A percentile compares a stretch with the other conserved stretches of the same genome.
Evolutionary conservation across 306 rosid species (phyloP).

Genomic region (Ochetophila trinervis): DNA sequence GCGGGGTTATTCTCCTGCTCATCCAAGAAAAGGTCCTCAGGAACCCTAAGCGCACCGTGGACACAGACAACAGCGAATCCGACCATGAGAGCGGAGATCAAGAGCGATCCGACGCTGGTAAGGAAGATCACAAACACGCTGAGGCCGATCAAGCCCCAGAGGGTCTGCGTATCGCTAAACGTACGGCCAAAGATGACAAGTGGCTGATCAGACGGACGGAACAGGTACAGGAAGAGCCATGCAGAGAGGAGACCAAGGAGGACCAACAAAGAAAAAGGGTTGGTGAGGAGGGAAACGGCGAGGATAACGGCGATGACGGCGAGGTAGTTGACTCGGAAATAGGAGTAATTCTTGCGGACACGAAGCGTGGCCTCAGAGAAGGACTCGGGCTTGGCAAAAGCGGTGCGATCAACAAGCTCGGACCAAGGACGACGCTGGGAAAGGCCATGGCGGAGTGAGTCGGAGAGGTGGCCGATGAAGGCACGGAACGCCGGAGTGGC

Average conservation of each 20-base stretch:
- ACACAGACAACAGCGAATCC: constrained; percentile 57
- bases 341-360: constrained; percentile 76
- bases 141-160: constrained; percentile 45
- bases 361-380: constrained; percentile 82
- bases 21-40: constrained; percentile 89
- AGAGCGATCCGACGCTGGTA: constrained; percentile 79
- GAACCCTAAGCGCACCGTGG: constrained; percentile 82
- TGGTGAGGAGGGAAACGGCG: constrained; percentile 61
- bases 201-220: constrained; percentile 95
- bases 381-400: constrained; percentile 70
- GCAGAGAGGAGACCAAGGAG: constrained; percentile 64
- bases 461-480: constrained; percentile 48
- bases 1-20: constrained; percentile 49
- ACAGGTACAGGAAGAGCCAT: constrained; percentile 89
- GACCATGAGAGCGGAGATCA: constrained; percentile 62
- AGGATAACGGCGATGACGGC: constrained; percentile 43
- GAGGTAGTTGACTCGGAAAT: constrained; percentile 82
- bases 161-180: constrained; percentile 70
- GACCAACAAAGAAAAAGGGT: constrained; percentile 64
- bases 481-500: constrained; percentile 59
- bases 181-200: constrained; percentile 69
- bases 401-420: constrained; percentile 64
- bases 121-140: constrained; percentile 65
- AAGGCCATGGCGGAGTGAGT: constrained; percentile 62
- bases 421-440: constrained; percentile 91